Evolutionary conservation across 306 rosid genomes (phyloP), one percentile per base, ranked within the genome.

Genomic region (Phaseolus lunatus): DNA sequence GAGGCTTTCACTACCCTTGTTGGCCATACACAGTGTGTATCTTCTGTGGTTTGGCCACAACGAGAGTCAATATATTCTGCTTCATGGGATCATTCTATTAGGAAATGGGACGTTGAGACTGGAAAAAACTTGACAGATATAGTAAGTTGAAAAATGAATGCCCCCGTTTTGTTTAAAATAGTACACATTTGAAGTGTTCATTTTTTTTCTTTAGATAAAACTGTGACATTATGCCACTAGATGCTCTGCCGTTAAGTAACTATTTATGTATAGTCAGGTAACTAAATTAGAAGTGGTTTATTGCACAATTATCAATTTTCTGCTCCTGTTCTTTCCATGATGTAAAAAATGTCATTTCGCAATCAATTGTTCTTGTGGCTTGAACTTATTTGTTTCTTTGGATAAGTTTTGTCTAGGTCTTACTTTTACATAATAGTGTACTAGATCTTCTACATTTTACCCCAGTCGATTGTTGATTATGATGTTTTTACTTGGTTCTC

Each of bases 1-100:
- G 90, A 85, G 67, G 89, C 97, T 53, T 76, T 81, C 48, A 83
- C 97, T 73, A 86, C 99, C 65, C 90, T 95, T 52, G 91, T 81
- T 50, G 97, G 97, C 67, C 99, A 90, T 84, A 86, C 96, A n/a
- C 99, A 95, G 83, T 87, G 89, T 2, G 97, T 95, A 26, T 92
- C 97, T 77, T 77, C 97, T 26, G 96, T 95, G 56, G 87, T 82
- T 67, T 95, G 97, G 99, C 88, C 93, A 12, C 84, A 88, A 65
- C 89, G 53, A 35, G 93, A 85, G 35, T 78, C 84, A 77, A 89
- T 95, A 63, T 95, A 87, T 83, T 95, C 99, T 80, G 91, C 97
- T 29, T 95, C 99, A 0, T 89, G 96, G 97, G 97, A 95, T 86
- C 97, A 92, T 85, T 88, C 97, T 76, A 71, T 89, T 65, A 87